Evolutionary conservation across 139 green algal species (phyloP).

Genomic region (Auxenochlorella protothecoides): DNA sequence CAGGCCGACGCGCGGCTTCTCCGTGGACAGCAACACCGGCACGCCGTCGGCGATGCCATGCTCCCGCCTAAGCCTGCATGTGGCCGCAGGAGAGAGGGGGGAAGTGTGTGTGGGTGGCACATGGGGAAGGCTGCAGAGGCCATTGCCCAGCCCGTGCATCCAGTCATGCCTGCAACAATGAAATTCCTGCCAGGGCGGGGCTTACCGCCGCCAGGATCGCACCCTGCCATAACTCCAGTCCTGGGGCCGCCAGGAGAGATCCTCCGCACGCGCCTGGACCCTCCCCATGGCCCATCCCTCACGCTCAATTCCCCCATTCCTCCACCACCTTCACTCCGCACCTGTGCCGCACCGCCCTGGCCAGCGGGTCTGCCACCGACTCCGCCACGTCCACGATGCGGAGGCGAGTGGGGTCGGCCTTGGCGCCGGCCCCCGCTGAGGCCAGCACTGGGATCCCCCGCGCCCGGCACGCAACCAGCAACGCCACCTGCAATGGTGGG

Average conservation of each 20-base stretch:
- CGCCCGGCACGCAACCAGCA: conserved; percentile 75
- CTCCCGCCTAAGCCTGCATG: conserved; percentile 44
- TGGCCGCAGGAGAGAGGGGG: not conserved
- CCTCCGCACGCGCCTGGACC: too few relatives aligned
- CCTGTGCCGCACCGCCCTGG: conserved; percentile 61
- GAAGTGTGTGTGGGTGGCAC: not conserved
- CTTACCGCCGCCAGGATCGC: too few relatives aligned
- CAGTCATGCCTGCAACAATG: not conserved
- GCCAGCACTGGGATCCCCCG: conserved; percentile 68
- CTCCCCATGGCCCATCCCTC: too few relatives aligned
- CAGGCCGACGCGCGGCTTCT: conserved; percentile 70
- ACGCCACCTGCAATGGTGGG: conserved; percentile 39
- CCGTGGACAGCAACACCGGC: conserved; percentile 74
- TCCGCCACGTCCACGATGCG: conserved; percentile 80
- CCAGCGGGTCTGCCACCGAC: conserved; percentile 67
- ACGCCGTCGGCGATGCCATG: conserved; percentile 59
- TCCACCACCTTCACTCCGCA: not conserved
- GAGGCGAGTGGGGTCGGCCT: conserved; percentile 87
- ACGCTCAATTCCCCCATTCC: too few relatives aligned
- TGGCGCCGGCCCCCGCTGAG: conserved; percentile 72
- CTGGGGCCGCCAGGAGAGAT: too few relatives aligned
- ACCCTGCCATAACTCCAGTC: too few relatives aligned
- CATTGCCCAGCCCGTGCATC: too few relatives aligned
- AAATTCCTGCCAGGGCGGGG: not conserved
- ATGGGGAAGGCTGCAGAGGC: too few relatives aligned